phyloP scores from a whole-genome alignment of 768 basidiomycete genomes.

The Mycena pura region DNA sequence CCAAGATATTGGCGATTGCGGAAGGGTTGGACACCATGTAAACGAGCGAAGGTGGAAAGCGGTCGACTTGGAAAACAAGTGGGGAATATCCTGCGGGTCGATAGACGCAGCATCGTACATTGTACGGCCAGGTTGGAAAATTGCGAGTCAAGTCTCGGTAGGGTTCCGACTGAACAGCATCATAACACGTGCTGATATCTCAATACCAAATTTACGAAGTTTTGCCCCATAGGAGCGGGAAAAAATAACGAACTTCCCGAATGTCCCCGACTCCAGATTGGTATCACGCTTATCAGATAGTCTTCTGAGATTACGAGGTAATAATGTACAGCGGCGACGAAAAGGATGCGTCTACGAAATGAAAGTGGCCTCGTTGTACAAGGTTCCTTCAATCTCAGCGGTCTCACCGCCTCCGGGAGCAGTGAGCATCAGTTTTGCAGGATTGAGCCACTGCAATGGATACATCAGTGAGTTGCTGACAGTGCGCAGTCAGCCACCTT shows the following conservation, averaged over 20 bases:
- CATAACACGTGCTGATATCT: slow-evolving; percentile 2
- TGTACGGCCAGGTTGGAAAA: slow-evolving; percentile 21
- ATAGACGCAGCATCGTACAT: slow-evolving; percentile 64
- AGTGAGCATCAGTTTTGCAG: slow-evolving; percentile 48
- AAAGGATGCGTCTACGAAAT: slow-evolving; percentile 59
- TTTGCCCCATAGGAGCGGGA: too few relatives aligned
- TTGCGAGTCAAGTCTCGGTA: too few relatives aligned
- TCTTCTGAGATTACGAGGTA: too few relatives aligned
- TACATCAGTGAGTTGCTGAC: slow-evolving; percentile 2
- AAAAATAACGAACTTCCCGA: too few relatives aligned
- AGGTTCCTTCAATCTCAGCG: slow-evolving; percentile 63
- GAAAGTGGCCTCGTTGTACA: slow-evolving; percentile 93
- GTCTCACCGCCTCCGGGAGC: slow-evolving; percentile 50
- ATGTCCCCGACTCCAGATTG: too few relatives aligned
- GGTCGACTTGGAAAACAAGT: slow-evolving; percentile 16
- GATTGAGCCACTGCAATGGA: slow-evolving; percentile 52
- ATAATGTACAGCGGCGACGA: too few relatives aligned
- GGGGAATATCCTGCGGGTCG: slow-evolving; percentile 38
- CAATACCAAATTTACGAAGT: neutral
- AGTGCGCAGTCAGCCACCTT: slow-evolving; percentile 34
- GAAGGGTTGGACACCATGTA: neutral
- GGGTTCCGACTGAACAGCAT: slow-evolving; percentile 22
- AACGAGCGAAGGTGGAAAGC: slow-evolving; percentile 26
- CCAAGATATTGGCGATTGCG: slow-evolving; percentile 23
- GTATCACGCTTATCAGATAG: too few relatives aligned